A percentile compares a stretch with the other conserved stretches of the same genome.
Conservation (phyloP, 1,284 basidiomycete genomes). For the Phylloboletellus chloephorus region DNA sequence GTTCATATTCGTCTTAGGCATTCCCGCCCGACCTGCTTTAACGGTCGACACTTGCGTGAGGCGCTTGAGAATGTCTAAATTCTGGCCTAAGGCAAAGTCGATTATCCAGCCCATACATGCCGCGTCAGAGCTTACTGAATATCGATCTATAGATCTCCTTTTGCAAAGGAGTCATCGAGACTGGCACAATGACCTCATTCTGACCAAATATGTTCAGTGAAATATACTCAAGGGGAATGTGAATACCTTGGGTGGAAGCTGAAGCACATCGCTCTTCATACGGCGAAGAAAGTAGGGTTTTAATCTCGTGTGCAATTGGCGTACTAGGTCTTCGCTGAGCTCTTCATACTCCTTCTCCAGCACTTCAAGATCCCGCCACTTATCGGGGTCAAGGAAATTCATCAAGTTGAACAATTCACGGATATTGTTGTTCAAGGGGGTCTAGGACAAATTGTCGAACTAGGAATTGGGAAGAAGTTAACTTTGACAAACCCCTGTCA, state of each 20-base stretch:
- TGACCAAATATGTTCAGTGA: constrained; percentile 28
- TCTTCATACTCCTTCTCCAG: constrained; percentile 71
- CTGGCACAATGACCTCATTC: constrained; percentile 89
- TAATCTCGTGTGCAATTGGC: constrained; percentile 71
- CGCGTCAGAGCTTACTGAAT: constrained; percentile 44
- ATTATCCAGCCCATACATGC: not conserved
- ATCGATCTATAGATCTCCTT: constrained; percentile 86
- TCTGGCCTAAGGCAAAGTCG: constrained; percentile 48
- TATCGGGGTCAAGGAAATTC: constrained; percentile 80
- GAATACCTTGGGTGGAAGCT: constrained; percentile 84
- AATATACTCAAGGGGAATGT: not conserved
- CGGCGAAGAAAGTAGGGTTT: constrained; percentile 92
- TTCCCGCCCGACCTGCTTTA: constrained; percentile 30
- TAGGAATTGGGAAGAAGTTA: not conserved
- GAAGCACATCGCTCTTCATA: constrained; percentile 88
- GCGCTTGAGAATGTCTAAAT: constrained; percentile 58
- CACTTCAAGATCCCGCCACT: constrained; percentile 70
- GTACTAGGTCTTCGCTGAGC: constrained; percentile 73
- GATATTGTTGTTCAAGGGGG: constrained; percentile 95
- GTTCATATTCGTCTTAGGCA: constrained; percentile 53
- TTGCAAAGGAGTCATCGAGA: constrained; percentile 85
- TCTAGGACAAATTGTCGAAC: constrained; percentile 41
- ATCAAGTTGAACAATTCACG: constrained; percentile 93
- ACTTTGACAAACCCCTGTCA: constrained; percentile 68
- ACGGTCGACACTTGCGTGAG: constrained; percentile 42